Evolutionary conservation across 2,329 filamentous ascomycete species (phyloP).

Genomic region (Xenoacremonium recifei): DNA sequence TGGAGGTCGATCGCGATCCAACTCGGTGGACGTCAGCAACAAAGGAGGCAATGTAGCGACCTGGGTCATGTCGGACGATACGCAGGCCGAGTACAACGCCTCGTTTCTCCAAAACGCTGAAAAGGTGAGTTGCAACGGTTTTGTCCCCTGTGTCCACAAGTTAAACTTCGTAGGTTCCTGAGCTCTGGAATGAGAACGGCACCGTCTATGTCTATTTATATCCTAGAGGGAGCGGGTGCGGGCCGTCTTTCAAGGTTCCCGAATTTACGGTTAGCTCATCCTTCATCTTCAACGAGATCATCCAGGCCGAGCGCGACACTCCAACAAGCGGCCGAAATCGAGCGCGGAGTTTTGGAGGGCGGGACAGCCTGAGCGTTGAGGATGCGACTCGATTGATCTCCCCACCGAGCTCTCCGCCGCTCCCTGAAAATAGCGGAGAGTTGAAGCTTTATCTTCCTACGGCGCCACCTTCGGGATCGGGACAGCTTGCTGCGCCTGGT

Average conservation of each 20-base stretch:
- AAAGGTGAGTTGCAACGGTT: constrained; percentile 40
- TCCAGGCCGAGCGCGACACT: constrained; percentile 43
- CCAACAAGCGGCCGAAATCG: constrained; percentile 31
- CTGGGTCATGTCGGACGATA: constrained; percentile 56
- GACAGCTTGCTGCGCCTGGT: constrained; percentile 30
- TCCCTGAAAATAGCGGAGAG: constrained; percentile 39
- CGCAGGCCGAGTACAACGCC: constrained; percentile 55
- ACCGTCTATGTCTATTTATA: constrained; percentile 58
- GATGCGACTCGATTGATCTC: constrained; percentile 45
- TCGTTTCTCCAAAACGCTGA: constrained; percentile 51
- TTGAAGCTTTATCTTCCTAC: constrained; percentile 55
- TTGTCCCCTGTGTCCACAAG: constrained; percentile 8
- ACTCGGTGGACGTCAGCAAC: constrained; percentile 38
- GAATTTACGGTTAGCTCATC: constrained; percentile 55
- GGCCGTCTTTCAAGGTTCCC: constrained; percentile 60
- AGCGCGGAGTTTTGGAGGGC: constrained; percentile 46
- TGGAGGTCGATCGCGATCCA: constrained; percentile 50
- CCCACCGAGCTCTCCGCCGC: constrained; percentile 37
- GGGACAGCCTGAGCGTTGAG: constrained; percentile 46
- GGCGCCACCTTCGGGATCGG: constrained; percentile 35
- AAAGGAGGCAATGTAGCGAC: constrained; percentile 32
- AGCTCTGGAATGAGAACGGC: constrained; percentile 63
- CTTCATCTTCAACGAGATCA: constrained; percentile 51
- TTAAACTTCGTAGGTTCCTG: constrained; percentile 50
- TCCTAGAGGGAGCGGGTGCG: constrained; percentile 46